A percentile compares a stretch with the other conserved stretches of the same genome.
phyloP scores from a whole-genome alignment of 768 basidiomycete genomes.

The Pisolithus marmoratus region DNA sequence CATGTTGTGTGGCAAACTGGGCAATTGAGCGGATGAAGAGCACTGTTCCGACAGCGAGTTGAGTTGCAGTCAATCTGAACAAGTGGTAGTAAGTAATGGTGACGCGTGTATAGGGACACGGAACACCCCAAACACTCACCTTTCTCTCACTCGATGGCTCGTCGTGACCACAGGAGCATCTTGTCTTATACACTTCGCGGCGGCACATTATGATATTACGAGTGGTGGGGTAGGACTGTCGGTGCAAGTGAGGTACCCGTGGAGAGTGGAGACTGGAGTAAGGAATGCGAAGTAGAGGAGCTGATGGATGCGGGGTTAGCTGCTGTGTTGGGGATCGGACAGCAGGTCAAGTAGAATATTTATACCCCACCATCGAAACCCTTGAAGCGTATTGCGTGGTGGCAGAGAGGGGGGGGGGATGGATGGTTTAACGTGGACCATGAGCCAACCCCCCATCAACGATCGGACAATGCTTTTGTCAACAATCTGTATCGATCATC shows the following conservation, averaged over 20 bases:
- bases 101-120: slow-evolving; percentile 18
- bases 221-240: slow-evolving; percentile 5
- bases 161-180: slow-evolving; percentile 36
- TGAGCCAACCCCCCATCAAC: slow-evolving; percentile 8
- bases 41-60: slow-evolving; percentile 39
- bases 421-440: slow-evolving; percentile 8
- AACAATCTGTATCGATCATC: slow-evolving; percentile 10
- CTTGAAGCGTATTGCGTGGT: slow-evolving; percentile 1
- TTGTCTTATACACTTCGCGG: slow-evolving; percentile 34
- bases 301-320: slow-evolving; percentile 7
- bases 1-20: slow-evolving; percentile 34
- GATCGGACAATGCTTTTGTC: slow-evolving; percentile 2
- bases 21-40: slow-evolving; percentile 30
- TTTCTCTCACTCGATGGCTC: slow-evolving; percentile 25
- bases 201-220: slow-evolving; percentile 34
- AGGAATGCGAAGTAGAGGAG: slow-evolving; percentile 2
- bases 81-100: slow-evolving; percentile 1
- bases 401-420: slow-evolving; percentile 1
- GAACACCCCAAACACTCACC: slow-evolving; percentile 19
- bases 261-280: slow-evolving; percentile 10
- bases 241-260: slow-evolving; percentile 2
- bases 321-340: slow-evolving; percentile 7
- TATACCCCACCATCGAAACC: slow-evolving; percentile 14
- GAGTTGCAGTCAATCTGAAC: slow-evolving; percentile 39
- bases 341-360: slow-evolving; percentile 8